phyloP scores from a whole-genome alignment of 208 protist species.

The Acanthamoeba castellanii region DNA sequence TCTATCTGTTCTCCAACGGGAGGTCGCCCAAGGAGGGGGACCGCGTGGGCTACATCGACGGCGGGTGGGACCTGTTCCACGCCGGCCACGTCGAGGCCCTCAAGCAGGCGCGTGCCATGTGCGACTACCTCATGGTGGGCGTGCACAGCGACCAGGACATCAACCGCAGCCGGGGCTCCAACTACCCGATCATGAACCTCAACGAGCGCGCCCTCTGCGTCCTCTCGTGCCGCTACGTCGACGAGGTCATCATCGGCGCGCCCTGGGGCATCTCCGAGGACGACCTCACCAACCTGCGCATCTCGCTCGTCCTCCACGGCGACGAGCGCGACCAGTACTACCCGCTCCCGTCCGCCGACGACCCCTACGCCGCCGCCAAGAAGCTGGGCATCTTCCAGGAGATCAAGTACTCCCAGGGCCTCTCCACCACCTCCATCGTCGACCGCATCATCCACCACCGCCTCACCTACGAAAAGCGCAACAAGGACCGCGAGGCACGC shows the following conservation, averaged over 20 bases:
- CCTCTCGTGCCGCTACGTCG: constrained; percentile 97
- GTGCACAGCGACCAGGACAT: constrained; percentile 95
- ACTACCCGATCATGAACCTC: constrained; percentile 98
- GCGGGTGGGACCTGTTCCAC: constrained; percentile 98
- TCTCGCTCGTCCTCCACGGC: constrained; percentile 92
- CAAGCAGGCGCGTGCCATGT: constrained; percentile 93
- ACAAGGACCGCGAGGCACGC: constrained; percentile 38
- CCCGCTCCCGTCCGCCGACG: not conserved
- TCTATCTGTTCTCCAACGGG: constrained; percentile 93
- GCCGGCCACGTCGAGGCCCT: constrained; percentile 96
- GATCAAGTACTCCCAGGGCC: constrained; percentile 73
- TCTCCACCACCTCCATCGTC: constrained; percentile 83
- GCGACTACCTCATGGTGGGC: constrained; percentile 97
- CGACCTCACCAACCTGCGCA: constrained; percentile 93
- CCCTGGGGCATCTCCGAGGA: constrained; percentile 94
- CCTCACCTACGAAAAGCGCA: constrained; percentile 37
- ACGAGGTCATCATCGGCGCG: constrained; percentile 98
- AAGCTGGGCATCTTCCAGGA: constrained; percentile 91
- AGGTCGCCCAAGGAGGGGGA: constrained; percentile 92
- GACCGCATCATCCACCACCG: constrained; percentile 85
- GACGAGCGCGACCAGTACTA: constrained; percentile 79
- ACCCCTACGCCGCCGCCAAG: constrained; percentile 88
- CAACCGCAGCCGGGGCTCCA: constrained; percentile 90
- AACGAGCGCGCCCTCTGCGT: constrained; percentile 97
- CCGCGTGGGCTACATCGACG: constrained; percentile 97